A percentile compares a stretch with the other conserved stretches of the same genome.
These are phyloP conservation scores for Perkinsus olseni DNA, from an alignment of 169 alveolate genomes.

Conservation along the genomic window DNA sequence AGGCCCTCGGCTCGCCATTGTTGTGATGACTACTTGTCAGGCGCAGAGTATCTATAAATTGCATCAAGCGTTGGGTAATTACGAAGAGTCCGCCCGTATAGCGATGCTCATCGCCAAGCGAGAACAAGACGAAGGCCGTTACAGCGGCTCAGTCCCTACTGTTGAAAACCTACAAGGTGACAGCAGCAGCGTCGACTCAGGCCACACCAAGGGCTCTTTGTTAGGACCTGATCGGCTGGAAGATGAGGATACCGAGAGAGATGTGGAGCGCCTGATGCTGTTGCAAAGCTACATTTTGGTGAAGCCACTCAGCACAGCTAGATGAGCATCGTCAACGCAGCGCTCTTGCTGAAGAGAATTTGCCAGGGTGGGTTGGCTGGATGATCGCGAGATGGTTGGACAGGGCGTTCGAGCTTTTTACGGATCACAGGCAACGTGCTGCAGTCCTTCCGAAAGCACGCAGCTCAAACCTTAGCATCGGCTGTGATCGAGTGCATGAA, in stretches of 20 bases:
- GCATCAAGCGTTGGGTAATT: conserved; percentile 56
- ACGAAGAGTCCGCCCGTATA: conserved; percentile 55
- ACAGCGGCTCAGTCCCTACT: conserved; percentile 67
- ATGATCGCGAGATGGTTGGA: too few species aligned
- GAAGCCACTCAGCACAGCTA: background rate
- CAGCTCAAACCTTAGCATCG: background rate
- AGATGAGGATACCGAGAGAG: conserved; percentile 54
- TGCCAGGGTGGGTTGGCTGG: background rate
- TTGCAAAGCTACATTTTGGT: conserved; percentile 62
- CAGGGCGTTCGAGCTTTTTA: too few species aligned
- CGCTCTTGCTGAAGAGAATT: background rate
- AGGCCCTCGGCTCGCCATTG: too few species aligned
- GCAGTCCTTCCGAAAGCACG: background rate
- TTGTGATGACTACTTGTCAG: background rate
- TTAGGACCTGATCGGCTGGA: background rate
- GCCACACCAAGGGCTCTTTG: too few species aligned
- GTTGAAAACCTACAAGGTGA: conserved; percentile 55
- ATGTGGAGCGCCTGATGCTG: conserved; percentile 56
- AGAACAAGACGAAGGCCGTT: conserved; percentile 66
- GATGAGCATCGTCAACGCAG: background rate
- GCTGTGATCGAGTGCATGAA: background rate
- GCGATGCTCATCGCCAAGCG: conserved; percentile 65
- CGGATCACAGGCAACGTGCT: background rate
- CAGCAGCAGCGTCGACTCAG: too few species aligned
- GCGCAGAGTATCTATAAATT: conserved; percentile 21